Evolutionary conservation across 495 filamentous ascomycete species (phyloP), one percentile per base, ranked within the genome.

Genomic region (Penicillium egyptiacum): DNA sequence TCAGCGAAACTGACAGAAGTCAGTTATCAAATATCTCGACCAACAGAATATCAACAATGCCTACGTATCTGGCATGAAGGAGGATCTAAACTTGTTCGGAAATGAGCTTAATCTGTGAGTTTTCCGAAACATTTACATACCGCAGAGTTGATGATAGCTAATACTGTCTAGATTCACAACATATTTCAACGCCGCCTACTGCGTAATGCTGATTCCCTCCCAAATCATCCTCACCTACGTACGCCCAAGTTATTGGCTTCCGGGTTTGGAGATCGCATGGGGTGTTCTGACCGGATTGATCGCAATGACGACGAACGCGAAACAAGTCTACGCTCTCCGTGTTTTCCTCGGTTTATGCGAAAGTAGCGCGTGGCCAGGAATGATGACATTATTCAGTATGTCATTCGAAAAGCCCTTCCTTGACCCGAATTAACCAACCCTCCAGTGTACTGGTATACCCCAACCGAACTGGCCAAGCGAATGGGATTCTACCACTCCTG

Each of bases 151-250:
- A 45, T 25, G 17, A 14, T 25, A 11, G 25, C 50, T 63, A 17
- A 60, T 42, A 28, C 1, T 2, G 0, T 30, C 31, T 17, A 69
- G 68, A 31, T 69, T 80, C 62, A 74, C 70, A 17, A 81, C 78
- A 1, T 77, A 72, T 44, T 87, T 80, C 71, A 86, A 81, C 9
- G 77, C 79, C 40, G 84, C 83, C 9, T 83, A 85, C 62, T 78
- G 85, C n/a, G 64, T 85, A 17, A 83, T 82, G 56, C 70, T 84
- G 54, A 78, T 86, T 33, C 84, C 83, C 3, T 79, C 78, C 16
- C 79, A 83, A 59, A 71, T 85, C 22, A 76, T 85, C 51, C 59
- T 86, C 31, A 82, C 78, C 5, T 68, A 72, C 16, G 61, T 86
- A 16, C 77, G 82, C 1, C 83, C 82, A 7, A 81, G 78, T 2